These are phyloP conservation scores for Chlamydomonas asymmetrica DNA, from an alignment of 139 green algal genomes.

Conservation along the genomic window DNA sequence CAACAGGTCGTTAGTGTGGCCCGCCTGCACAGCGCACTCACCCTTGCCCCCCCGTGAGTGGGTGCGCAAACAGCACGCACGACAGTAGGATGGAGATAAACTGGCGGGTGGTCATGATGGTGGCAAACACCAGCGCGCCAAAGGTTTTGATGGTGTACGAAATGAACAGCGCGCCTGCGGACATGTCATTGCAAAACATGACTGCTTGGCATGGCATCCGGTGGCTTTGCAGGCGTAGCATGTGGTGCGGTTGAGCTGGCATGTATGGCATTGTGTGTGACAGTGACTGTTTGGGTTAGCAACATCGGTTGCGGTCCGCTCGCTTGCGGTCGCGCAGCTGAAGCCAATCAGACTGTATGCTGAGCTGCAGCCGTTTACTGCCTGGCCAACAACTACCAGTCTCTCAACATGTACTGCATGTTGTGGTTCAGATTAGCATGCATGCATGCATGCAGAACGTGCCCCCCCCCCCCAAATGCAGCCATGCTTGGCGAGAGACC, in stretches of 20 bases:
- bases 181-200: too few species aligned
- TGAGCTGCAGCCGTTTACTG: too few species aligned
- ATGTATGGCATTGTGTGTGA: neutral
- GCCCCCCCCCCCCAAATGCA: too few species aligned
- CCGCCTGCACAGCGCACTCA: conserved; percentile 12
- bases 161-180: conserved; percentile 59
- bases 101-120: conserved; percentile 93
- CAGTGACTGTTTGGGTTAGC: neutral
- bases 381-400: too few species aligned
- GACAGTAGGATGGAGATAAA: conserved; percentile 90
- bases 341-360: neutral
- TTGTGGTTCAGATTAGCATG: too few species aligned
- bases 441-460: too few species aligned
- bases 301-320: neutral
- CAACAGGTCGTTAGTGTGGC: too few species aligned
- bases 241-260: neutral
- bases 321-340: neutral
- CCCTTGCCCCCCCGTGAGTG: conserved; percentile 72
- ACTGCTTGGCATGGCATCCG: too few species aligned
- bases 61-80: conserved; percentile 77
- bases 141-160: conserved; percentile 89
- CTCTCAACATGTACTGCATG: too few species aligned
- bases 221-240: neutral
- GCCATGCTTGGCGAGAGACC: too few species aligned
- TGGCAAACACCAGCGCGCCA: conserved; percentile 91